These are phyloP conservation scores for Globisporangium megalacanthum DNA, from an alignment of 352 stramenopile species.

Conservation along the genomic window DNA sequence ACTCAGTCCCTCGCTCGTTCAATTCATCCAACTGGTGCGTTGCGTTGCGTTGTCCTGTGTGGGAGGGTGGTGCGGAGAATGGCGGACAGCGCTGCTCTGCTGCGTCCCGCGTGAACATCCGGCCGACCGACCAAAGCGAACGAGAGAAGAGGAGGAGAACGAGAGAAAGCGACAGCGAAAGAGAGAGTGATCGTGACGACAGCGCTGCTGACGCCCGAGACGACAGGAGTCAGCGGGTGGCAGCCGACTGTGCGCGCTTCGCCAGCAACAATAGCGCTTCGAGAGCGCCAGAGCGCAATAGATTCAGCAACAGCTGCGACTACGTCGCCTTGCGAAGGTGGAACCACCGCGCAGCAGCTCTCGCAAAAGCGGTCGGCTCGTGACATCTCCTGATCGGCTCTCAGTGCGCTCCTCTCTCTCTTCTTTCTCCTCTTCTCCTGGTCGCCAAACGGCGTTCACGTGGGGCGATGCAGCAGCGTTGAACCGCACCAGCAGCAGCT, in stretches of 20 bases:
- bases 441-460: not conserved
- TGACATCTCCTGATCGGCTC: no score
- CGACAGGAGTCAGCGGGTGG: no score
- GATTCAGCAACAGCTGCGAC: no score
- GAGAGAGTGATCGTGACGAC: not conserved
- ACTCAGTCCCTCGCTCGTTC: conserved; percentile 87
- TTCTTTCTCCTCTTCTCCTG: not conserved
- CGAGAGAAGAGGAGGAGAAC: not conserved
- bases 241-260: not conserved
- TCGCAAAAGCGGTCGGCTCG: no score
- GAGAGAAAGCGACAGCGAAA: not conserved
- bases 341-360: no score
- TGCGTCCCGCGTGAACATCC: not conserved
- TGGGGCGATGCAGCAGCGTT: not conserved
- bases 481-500: not conserved
- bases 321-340: no score
- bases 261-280: no score
- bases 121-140: not conserved
- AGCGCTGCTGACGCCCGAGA: not conserved
- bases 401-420: not conserved
- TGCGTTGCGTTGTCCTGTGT: conserved; percentile 6
- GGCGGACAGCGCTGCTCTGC: not conserved
- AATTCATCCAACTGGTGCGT: conserved; percentile 87
- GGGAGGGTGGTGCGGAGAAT: conserved; percentile 1
- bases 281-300: no score